A percentile compares a stretch with the other conserved stretches of the same genome.
Conservation (phyloP, 1,284 basidiomycete genomes). For the Violaceomyces palustris region DNA sequence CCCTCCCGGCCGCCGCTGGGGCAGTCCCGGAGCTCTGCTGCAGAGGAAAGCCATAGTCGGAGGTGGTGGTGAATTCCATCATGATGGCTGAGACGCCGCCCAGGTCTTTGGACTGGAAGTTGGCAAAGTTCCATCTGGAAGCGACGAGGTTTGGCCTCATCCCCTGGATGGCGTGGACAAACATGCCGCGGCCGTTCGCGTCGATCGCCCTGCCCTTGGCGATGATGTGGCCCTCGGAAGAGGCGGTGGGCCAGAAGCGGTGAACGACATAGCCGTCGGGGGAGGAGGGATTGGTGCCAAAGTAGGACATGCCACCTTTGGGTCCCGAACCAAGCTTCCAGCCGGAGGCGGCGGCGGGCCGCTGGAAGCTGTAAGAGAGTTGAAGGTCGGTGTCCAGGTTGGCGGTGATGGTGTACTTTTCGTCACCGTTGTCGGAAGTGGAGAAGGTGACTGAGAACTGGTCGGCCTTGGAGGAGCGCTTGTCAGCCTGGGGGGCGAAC, state of each 20-base stretch:
- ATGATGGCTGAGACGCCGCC: slow-evolving; percentile 72
- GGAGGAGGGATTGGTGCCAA: slow-evolving; percentile 59
- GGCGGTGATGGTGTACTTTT: slow-evolving; percentile 70
- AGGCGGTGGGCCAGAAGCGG: slow-evolving; percentile 54
- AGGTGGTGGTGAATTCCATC: slow-evolving; percentile 87
- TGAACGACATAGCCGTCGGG: slow-evolving; percentile 47
- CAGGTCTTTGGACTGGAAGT: slow-evolving; percentile 62
- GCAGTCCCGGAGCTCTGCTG: not conserved
- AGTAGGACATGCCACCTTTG: slow-evolving; percentile 83
- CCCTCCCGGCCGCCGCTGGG: slow-evolving; percentile 7
- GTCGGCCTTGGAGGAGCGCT: slow-evolving; percentile 81
- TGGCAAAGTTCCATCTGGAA: slow-evolving; percentile 88
- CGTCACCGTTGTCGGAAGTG: slow-evolving; percentile 65
- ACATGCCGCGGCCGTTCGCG: slow-evolving; percentile 76
- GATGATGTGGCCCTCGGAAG: slow-evolving; percentile 67
- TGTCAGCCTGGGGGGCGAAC: slow-evolving; percentile 65
- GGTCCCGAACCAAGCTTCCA: slow-evolving; percentile 88
- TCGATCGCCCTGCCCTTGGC: slow-evolving; percentile 64
- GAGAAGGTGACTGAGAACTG: slow-evolving; percentile 67
- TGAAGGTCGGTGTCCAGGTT: slow-evolving; percentile 76
- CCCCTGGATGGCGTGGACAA: slow-evolving; percentile 94
- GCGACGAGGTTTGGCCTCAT: slow-evolving; percentile 95
- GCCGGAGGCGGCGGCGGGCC: slow-evolving; percentile 69
- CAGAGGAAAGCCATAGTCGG: slow-evolving; percentile 36
- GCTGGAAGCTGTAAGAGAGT: slow-evolving; percentile 68